Base-by-base conservation (phyloP, 352 stramenopile species). In the Phytophthora litchii region DNA sequence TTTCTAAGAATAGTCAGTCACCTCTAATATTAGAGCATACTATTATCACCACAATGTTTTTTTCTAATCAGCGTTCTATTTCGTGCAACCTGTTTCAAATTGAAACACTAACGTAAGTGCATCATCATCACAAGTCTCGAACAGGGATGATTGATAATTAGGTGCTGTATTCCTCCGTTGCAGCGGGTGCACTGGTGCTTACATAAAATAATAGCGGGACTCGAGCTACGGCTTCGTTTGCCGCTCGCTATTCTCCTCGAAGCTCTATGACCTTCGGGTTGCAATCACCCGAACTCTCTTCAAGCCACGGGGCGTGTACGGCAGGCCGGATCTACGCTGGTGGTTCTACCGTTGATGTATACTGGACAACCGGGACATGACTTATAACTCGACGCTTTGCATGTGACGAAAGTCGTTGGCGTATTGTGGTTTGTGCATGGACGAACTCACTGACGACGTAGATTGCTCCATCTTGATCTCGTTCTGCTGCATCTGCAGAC, bases 401-500 rank as follows among this genome's bases (percentile, higher is more conserved):
- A 72, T 64, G 23, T 64, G 44, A 13, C 52, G 49, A 45, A 70
- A 72, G 36, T 72, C 57, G 34, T 70, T 67, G 12, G 44, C 32
- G 36, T 76, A 72, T 53, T 72, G 57, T 1, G 54, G 56, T 29
- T 58, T 56, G 20, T 78, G 62, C 34, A 25, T 56, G 25, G 58
- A 67, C n/a, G 67, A 63, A 16, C 40, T n/a, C 37, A 65, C 14
- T 0, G 21, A 61, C 13, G 63, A 25, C 20, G 67, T 50, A 1
- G 65, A 67, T n/a, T 70, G 58, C 48, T 70, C 50, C 49, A 74
- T 75, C 32, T 72, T 70, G 17, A 32, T 56, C 54, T 85, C 70
- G 42, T 80, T 79, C 60, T 81, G 69, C 46, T 80, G 57, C 42
- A 85, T 61, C 45, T 85, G 76, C 38, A 80, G 42, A 6, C 76